phyloP scores from a whole-genome alignment of 2,329 filamentous ascomycete species.

The Cladosporium sp. region DNA sequence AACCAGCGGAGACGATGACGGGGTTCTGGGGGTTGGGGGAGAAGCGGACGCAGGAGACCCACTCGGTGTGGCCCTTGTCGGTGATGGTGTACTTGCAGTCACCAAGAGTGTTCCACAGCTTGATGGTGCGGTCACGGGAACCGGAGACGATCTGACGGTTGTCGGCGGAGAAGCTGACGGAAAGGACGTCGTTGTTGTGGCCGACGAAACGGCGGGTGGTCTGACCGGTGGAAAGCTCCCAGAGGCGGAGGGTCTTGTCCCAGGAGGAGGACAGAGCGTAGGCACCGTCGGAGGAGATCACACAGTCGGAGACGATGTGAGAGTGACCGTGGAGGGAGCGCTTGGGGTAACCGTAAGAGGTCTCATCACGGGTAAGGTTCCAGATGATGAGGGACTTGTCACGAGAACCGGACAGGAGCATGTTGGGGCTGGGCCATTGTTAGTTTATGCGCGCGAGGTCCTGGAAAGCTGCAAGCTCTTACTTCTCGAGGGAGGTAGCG shows the following conservation, averaged over 20 bases:
- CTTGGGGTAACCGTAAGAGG: slow-evolving; percentile 98
- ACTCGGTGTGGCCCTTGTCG: slow-evolving; percentile 99
- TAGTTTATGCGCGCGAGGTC: slow-evolving; percentile 17
- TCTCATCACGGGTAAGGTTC: slow-evolving; percentile 99
- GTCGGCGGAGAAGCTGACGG: slow-evolving; percentile 99
- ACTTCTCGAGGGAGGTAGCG: slow-evolving; percentile 99
- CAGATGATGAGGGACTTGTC: slow-evolving; percentile 99
- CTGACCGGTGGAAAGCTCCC: slow-evolving; percentile 95
- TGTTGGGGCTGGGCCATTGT: slow-evolving; percentile 74
- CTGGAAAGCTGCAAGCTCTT: slow-evolving; percentile 36
- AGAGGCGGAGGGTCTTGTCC: slow-evolving; percentile 99
- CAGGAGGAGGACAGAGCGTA: slow-evolving; percentile 98
- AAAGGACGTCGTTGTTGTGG: slow-evolving; percentile 99
- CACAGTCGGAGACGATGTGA: slow-evolving; percentile 99
- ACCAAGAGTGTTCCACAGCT: slow-evolving; percentile 99
- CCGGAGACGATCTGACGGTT: slow-evolving; percentile 99
- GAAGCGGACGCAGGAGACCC: slow-evolving; percentile 99
- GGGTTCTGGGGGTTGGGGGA: slow-evolving; percentile 99
- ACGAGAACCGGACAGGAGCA: slow-evolving; percentile 95
- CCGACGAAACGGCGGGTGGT: slow-evolving; percentile 98
- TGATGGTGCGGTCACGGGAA: slow-evolving; percentile 97
- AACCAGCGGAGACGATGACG: slow-evolving; percentile 96
- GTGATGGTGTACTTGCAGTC: slow-evolving; percentile 99
- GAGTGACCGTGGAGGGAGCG: slow-evolving; percentile 98
- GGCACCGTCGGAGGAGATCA: slow-evolving; percentile 98